Conservation (phyloP, 169 alveolate genomes). For the Plasmodium gaboni region DNA sequence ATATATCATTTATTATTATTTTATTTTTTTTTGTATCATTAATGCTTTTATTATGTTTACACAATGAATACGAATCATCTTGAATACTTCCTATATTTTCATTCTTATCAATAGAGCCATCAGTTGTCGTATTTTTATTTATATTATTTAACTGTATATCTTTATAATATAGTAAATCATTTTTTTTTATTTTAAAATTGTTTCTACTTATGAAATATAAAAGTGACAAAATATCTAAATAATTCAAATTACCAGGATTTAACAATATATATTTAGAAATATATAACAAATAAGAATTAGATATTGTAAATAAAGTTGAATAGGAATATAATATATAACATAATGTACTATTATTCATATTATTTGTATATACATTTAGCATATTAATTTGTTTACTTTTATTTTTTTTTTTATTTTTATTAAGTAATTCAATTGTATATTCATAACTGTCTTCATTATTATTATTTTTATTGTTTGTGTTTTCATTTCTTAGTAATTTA, state of each 20-base stretch:
- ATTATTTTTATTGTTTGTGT: too few species aligned
- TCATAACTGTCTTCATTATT: conserved; percentile 23
- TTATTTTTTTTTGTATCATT: not conserved
- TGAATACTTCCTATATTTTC: not conserved
- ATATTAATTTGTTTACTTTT: conserved; percentile 17
- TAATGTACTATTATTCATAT: conserved; percentile 37
- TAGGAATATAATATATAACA: conserved; percentile 45
- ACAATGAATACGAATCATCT: too few species aligned
- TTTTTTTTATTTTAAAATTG: conserved; percentile 15
- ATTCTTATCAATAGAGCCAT: not conserved
- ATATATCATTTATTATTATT: not conserved
- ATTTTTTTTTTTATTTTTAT: conserved; percentile 8
- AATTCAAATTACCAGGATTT: conserved; percentile 18
- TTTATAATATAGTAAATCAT: not conserved
- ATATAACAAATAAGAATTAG: conserved; percentile 29
- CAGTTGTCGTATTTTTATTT: not conserved
- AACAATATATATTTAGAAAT: conserved; percentile 52
- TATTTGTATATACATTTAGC: conserved; percentile 44
- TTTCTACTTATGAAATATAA: conserved; percentile 15
- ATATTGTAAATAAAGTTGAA: conserved; percentile 23
- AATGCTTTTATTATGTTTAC: not conserved
- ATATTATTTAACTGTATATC: not conserved
- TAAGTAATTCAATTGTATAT: conserved; percentile 42
- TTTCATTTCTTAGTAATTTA: conserved; percentile 17
- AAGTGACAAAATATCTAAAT: conserved; percentile 46